Evolutionary conservation across 2,329 filamentous ascomycete genomes (phyloP), one percentile per base, ranked within the genome.

Genomic region (Teratosphaeria epicoccoides): DNA sequence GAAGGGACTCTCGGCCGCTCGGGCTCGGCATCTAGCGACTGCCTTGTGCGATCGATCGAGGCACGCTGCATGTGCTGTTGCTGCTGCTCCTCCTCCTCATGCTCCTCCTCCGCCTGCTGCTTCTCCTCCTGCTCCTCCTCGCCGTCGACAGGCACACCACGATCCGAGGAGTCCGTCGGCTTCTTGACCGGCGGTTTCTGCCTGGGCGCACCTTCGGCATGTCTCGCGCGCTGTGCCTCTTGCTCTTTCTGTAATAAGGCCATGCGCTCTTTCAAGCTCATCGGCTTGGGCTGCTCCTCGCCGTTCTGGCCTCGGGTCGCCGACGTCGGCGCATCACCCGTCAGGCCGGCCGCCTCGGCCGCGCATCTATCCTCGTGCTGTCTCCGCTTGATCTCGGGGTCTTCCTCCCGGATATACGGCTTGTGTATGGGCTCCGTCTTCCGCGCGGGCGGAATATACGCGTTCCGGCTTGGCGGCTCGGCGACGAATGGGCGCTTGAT

Each of bases 401-500:
- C 90, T 66, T 96, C 91, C 6, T 97, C 90, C 46, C 93, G 80
- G 50, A 83, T 81, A 66, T 96, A 95, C 22, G 89, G 69, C 71
- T 85, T 94, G 46, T 84, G 77, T 4, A 84, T 78, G 1, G 85
- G 83, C 14, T 65, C 66, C 6, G 78, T 71, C 56, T 93, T 85
- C 22, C 83, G 81, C 4, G 79, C 76, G 3, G 87, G 83, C 23
- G 93, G 88, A 9, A 98, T 79, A 63, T 88, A 98, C 23, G 91
- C 86, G 72, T 96, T 85, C 59, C 88, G 85, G 68, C 89, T 95
- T 0, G 93, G 93, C 17, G 93, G 93, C 49, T 93, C 89, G 3
- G 93, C 88, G 52, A 98, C 90, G 63, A 96, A 98, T 0, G 91
- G 89, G 71, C 97, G 97, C 77, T 91, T 96, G 70, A 98, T 83